Conservation (phyloP, 176 grass and related monocot species). For the Oropetium thomaeum region DNA sequence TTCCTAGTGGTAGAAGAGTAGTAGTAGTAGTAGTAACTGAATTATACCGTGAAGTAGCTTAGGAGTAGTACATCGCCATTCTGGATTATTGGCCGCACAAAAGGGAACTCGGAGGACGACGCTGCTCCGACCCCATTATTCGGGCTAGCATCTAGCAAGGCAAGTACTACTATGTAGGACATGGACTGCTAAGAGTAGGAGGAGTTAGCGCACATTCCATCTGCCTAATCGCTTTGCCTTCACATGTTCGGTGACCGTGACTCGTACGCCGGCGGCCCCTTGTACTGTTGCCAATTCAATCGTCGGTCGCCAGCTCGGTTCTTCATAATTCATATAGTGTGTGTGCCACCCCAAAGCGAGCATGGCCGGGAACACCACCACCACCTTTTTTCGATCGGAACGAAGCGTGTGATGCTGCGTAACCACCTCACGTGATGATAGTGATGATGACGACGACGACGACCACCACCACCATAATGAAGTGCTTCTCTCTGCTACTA, state of each 20-base stretch:
- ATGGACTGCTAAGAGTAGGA: not conserved
- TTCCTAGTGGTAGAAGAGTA: no score
- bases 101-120: not conserved
- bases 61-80: not conserved
- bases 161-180: no score
- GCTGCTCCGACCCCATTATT: not conserved
- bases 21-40: no score
- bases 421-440: not conserved
- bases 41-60: not conserved
- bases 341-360: not conserved
- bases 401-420: not conserved
- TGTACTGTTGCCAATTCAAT: slow-evolving; percentile 16
- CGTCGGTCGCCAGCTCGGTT: slow-evolving; percentile 1
- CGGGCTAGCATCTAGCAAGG: not conserved
- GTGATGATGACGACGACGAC: no score
- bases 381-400: not conserved
- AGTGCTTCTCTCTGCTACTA: not conserved
- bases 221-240: not conserved
- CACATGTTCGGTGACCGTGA: not conserved
- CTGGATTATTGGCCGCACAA: not conserved
- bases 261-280: not conserved
- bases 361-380: not conserved
- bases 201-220: not conserved
- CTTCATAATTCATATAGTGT: no score
- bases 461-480: no score